These are phyloP conservation scores for Hyaloscypha bicolor DNA, from an alignment of 495 filamentous ascomycete genomes.

Conservation along the genomic window DNA sequence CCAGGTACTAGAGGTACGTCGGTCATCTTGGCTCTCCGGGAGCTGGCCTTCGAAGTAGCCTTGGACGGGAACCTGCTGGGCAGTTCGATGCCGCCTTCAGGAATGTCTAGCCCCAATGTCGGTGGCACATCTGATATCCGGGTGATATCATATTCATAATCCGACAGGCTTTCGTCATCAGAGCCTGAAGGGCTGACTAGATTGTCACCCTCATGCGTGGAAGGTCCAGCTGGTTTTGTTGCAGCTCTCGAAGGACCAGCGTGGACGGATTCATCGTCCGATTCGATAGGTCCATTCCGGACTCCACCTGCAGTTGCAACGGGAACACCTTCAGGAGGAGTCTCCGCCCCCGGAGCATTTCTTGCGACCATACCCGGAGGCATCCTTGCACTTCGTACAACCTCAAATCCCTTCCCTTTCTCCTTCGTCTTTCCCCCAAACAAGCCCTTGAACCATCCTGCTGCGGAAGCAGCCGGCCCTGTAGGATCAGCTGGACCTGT, in stretches of 20 bases:
- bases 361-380: slow-evolving; percentile 53
- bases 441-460: slow-evolving; percentile 81
- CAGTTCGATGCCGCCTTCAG: slow-evolving; percentile 62
- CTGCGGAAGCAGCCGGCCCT: slow-evolving; percentile 81
- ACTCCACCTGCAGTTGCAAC: slow-evolving; percentile 49
- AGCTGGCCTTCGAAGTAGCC: slow-evolving; percentile 44
- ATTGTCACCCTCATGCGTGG: slow-evolving; percentile 43
- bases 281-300: slow-evolving; percentile 58
- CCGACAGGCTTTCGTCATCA: slow-evolving; percentile 39
- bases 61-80: slow-evolving; percentile 66
- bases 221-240: slow-evolving; percentile 29
- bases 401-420: slow-evolving; percentile 92
- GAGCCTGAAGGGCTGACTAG: slow-evolving; percentile 34
- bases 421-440: slow-evolving; percentile 85
- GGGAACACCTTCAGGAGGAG: slow-evolving; percentile 56
- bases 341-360: slow-evolving; percentile 56
- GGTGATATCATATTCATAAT: slow-evolving; percentile 35
- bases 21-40: slow-evolving; percentile 21
- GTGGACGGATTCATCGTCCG: slow-evolving; percentile 54
- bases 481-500: slow-evolving; percentile 96
- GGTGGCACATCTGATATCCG: slow-evolving; percentile 56
- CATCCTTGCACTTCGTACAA: slow-evolving; percentile 83
- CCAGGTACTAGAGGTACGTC: slow-evolving; percentile 34
- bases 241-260: slow-evolving; percentile 18
- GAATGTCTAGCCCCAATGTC: slow-evolving; percentile 57